A percentile compares a stretch with the other conserved stretches of the same genome.
Conservation (phyloP, 192 early-diverging fungal species). For the Rhizophagus clarus region DNA sequence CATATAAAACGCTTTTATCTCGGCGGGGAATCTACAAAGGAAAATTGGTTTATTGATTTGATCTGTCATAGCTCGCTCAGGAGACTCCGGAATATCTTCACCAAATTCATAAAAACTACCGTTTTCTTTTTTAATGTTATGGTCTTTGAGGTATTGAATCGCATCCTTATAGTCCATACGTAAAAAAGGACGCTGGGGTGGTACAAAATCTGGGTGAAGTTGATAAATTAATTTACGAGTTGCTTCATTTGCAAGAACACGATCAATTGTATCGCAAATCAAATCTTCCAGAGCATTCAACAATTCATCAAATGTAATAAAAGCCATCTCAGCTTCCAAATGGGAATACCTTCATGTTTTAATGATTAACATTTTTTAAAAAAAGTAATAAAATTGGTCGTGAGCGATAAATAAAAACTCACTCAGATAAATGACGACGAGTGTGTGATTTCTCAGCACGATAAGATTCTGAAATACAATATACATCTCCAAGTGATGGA, state of each 20-base stretch:
- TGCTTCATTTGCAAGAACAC: slow-evolving; percentile 74
- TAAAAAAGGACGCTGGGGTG: slow-evolving; percentile 83
- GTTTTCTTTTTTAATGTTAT: slow-evolving; percentile 88
- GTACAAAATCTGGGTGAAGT: slow-evolving; percentile 89
- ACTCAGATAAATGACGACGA: slow-evolving; percentile 92
- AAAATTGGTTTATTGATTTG: slow-evolving; percentile 94
- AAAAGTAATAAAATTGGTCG: neutral
- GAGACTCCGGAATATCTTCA: slow-evolving; percentile 98
- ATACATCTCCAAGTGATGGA: slow-evolving; percentile 94
- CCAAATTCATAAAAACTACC: slow-evolving; percentile 93
- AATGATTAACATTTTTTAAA: neutral
- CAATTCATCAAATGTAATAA: slow-evolving; percentile 91
- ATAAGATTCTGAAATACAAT: slow-evolving; percentile 95
- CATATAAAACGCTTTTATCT: slow-evolving; percentile 99
- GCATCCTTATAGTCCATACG: slow-evolving; percentile 98
- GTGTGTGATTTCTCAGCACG: slow-evolving; percentile 98
- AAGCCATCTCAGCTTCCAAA: slow-evolving; percentile 95
- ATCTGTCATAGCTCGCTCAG: slow-evolving; percentile 99
- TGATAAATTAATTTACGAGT: slow-evolving; percentile 77
- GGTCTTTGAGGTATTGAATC: slow-evolving; percentile 90
- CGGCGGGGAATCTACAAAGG: slow-evolving; percentile 93
- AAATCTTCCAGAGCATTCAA: slow-evolving; percentile 87
- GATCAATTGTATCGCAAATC: slow-evolving; percentile 81
- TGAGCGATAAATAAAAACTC: neutral
- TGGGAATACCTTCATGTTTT: slow-evolving; percentile 71